phyloP scores from a whole-genome alignment of 2,329 filamentous ascomycete genomes.

The Corniculantispora saksenae region DNA sequence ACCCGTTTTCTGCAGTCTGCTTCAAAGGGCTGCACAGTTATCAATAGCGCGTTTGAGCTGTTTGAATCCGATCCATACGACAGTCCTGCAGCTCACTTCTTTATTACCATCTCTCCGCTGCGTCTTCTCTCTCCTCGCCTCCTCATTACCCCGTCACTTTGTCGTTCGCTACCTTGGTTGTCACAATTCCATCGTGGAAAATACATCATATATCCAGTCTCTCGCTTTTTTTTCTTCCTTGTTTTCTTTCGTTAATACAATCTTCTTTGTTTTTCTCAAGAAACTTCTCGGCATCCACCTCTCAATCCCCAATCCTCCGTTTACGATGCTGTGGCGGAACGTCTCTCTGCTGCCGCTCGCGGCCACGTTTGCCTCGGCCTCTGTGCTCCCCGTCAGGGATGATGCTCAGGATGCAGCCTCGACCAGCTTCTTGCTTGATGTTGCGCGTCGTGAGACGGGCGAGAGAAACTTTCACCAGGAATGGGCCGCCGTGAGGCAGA shows the following conservation, averaged over 20 bases:
- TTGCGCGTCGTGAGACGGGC: conserved; percentile 24
- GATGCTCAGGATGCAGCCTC: neutral
- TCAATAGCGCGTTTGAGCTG: conserved; percentile 3
- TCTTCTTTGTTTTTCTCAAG: neutral
- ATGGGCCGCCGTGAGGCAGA: conserved; percentile 34
- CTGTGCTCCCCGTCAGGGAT: conserved; percentile 20
- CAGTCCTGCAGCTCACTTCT: neutral
- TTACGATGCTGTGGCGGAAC: conserved; percentile 7
- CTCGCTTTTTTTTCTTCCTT: neutral
- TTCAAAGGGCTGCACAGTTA: neutral
- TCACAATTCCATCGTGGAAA: neutral
- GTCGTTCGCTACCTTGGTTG: neutral
- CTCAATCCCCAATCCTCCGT: neutral
- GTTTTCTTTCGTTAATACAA: neutral
- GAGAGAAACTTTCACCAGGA: conserved; percentile 35
- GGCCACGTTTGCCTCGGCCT: conserved; percentile 20
- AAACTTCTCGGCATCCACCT: neutral
- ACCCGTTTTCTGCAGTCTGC: neutral
- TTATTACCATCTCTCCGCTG: neutral
- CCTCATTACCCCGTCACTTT: neutral
- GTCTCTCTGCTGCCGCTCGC: conserved; percentile 21
- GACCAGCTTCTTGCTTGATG: conserved; percentile 32
- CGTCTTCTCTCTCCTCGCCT: neutral
- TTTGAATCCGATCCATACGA: neutral
- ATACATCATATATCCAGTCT: neutral